These are phyloP conservation scores for Morella rubra DNA, from an alignment of 306 rosid species.

Conservation along the genomic window DNA sequence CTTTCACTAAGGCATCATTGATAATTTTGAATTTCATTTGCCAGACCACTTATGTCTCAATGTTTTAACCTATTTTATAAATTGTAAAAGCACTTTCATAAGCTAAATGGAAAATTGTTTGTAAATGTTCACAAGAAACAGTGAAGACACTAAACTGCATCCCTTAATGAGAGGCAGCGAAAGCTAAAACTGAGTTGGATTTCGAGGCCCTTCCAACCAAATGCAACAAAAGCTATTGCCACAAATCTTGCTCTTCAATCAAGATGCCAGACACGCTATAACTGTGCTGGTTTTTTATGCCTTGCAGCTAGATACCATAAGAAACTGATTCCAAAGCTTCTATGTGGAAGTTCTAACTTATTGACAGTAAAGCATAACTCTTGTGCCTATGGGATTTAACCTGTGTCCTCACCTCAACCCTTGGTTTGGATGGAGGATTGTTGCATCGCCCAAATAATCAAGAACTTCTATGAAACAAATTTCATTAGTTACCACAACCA, in stretches of 20 bases:
- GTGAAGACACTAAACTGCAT: no score
- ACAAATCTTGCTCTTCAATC: neutral
- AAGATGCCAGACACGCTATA: neutral
- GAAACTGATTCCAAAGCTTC: neutral
- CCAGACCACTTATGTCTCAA: neutral
- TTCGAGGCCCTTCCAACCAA: neutral
- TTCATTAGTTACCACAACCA: neutral
- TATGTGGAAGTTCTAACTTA: neutral
- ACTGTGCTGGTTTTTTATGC: neutral
- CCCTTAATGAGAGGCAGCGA: no score
- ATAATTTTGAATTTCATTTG: slow-evolving; percentile 1
- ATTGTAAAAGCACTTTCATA: neutral
- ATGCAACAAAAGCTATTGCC: neutral
- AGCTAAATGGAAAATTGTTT: neutral
- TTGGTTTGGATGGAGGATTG: neutral
- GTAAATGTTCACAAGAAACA: neutral
- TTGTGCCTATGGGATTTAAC: neutral
- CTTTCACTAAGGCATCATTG: neutral
- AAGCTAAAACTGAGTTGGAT: no score
- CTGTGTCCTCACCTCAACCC: neutral
- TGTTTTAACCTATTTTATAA: neutral
- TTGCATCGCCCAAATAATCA: neutral
- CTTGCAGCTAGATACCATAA: neutral
- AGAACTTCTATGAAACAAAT: neutral
- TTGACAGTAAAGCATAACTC: neutral